A percentile compares a stretch with the other conserved stretches of the same genome.
These are phyloP conservation scores for Mollisia scopiformis DNA, from an alignment of 2,329 filamentous ascomycete species.

Conservation along the genomic window DNA sequence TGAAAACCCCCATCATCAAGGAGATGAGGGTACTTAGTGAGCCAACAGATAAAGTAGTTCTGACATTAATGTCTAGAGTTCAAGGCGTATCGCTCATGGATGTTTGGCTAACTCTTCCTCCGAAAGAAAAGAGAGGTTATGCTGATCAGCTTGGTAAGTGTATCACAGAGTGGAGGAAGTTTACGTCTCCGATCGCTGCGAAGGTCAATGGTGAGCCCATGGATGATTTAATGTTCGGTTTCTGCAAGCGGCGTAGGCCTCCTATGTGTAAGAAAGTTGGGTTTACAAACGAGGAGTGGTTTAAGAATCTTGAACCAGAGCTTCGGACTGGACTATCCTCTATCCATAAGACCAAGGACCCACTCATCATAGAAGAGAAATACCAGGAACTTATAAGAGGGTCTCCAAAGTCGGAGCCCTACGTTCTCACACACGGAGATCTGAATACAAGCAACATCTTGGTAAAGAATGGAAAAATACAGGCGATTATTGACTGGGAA, in stretches of 20 bases:
- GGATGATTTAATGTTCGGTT: conserved; percentile 13
- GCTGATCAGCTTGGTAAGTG: conserved; percentile 5
- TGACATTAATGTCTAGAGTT: conserved; percentile 20
- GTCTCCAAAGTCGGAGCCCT: conserved; percentile 29
- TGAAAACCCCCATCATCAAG: conserved; percentile 16
- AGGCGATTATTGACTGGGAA: conserved; percentile 46
- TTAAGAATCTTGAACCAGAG: conserved; percentile 14
- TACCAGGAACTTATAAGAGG: conserved; percentile 11
- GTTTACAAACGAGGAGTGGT: conserved; percentile 18
- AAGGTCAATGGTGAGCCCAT: conserved; percentile 18
- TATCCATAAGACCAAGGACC: conserved; percentile 15
- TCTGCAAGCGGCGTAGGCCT: background rate
- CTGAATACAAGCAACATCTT: conserved; percentile 43
- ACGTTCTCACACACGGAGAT: conserved; percentile 44
- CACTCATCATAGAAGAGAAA: conserved; percentile 12
- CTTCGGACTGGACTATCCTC: conserved; percentile 17
- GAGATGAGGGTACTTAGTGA: conserved; percentile 16
- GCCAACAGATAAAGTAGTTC: conserved; percentile 11
- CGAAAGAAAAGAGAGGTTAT: conserved; percentile 14
- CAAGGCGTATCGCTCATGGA: conserved; percentile 11
- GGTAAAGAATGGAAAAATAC: conserved; percentile 39
- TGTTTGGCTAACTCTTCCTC: conserved; percentile 15
- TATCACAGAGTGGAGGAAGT: conserved; percentile 14
- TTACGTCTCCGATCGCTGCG: conserved; percentile 11
- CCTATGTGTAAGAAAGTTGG: conserved; percentile 20